Evolutionary conservation across 768 basidiomycete genomes (phyloP).

Genomic region (Lactifluus pinguis): DNA sequence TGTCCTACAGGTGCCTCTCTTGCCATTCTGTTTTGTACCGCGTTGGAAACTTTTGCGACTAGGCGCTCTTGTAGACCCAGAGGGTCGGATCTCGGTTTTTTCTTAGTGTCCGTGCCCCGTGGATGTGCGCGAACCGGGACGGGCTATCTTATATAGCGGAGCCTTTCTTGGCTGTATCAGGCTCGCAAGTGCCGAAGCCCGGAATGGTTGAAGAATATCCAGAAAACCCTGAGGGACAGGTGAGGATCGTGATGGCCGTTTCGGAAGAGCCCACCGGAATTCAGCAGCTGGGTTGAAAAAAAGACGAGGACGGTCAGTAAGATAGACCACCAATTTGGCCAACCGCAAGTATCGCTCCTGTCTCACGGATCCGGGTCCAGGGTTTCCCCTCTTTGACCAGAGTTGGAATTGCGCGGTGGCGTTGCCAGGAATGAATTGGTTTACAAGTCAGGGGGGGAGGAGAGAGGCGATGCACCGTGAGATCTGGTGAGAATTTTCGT

Average conservation of each 20-base stretch:
- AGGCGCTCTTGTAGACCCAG: not conserved
- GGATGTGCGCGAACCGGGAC: not conserved
- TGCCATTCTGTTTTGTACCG: not conserved
- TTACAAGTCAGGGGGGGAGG: not conserved
- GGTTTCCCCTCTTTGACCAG: not conserved
- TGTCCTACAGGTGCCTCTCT: not conserved
- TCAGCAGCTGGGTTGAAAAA: not conserved
- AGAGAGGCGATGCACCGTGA: not conserved
- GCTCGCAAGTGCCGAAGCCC: not conserved
- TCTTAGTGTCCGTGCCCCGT: not conserved
- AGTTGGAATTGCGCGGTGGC: not conserved
- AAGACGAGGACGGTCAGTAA: not conserved
- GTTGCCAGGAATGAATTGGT: not conserved
- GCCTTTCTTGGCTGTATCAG: conserved; percentile 18
- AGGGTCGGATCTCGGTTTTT: not conserved
- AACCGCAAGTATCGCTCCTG: not conserved
- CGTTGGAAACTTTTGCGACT: not conserved
- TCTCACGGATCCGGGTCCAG: no score
- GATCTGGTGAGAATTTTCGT: not conserved
- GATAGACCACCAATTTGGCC: not conserved
- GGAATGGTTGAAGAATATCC: not conserved
- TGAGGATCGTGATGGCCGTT: not conserved
- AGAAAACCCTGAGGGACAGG: not conserved
- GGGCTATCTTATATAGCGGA: not conserved
- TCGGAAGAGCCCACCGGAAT: not conserved